These are phyloP conservation scores for Paraurostyla sp. DNA, from an alignment of 73 alveolate species.

Conservation along the genomic window DNA sequence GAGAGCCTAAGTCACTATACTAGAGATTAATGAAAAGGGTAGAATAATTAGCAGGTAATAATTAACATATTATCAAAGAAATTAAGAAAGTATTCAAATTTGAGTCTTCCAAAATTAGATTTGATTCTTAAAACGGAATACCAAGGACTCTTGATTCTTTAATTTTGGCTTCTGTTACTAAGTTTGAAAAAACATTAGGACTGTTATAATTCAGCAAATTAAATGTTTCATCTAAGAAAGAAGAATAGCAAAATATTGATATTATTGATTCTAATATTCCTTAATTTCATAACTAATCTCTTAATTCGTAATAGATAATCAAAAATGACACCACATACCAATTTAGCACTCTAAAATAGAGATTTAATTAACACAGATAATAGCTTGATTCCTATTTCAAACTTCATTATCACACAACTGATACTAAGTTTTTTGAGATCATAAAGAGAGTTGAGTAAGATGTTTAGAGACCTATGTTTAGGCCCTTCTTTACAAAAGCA, in stretches of 20 bases:
- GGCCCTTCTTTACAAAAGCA: background rate
- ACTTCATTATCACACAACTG: too few species aligned
- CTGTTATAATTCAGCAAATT: too few species aligned
- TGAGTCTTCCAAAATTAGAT: background rate
- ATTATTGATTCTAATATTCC: too few species aligned
- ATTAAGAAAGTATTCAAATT: background rate
- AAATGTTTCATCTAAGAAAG: too few species aligned
- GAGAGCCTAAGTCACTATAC: too few species aligned
- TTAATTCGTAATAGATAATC: background rate
- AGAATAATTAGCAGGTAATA: too few species aligned
- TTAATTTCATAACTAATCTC: too few species aligned
- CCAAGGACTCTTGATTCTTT: background rate
- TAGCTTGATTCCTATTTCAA: background rate
- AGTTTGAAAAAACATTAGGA: background rate
- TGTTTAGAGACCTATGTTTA: constrained; percentile 17
- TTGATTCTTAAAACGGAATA: background rate
- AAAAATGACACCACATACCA: background rate
- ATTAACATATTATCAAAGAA: too few species aligned
- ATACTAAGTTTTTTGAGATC: background rate
- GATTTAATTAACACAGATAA: background rate
- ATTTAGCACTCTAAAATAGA: background rate
- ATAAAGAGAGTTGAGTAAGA: background rate
- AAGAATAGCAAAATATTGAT: too few species aligned
- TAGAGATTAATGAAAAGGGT: too few species aligned
- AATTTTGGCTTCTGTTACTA: background rate